Conservation (phyloP, 208 protist species). For the Naegleria lovaniensis region DNA sequence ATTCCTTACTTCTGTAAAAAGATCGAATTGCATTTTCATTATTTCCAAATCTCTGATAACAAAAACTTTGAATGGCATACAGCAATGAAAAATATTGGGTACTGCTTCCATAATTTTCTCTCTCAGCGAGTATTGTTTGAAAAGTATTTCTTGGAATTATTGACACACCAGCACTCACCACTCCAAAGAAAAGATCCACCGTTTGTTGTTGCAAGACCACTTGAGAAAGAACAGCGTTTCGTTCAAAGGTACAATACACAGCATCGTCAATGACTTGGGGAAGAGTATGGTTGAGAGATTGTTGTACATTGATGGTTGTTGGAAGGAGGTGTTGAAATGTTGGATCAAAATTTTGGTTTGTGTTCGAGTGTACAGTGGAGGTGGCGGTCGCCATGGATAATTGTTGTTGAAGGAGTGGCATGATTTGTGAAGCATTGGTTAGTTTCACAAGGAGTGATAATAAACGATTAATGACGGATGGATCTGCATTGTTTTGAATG, state of each 20-base stretch:
- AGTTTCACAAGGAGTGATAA: too few relatives aligned
- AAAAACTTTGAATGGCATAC: neutral
- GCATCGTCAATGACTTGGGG: neutral
- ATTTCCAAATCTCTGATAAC: neutral
- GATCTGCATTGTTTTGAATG: too few relatives aligned
- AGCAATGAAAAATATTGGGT: neutral
- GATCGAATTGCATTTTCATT: neutral
- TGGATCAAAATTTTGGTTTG: too few relatives aligned
- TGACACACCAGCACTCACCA: neutral
- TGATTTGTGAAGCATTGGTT: too few relatives aligned
- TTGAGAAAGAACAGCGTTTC: neutral
- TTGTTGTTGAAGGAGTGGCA: too few relatives aligned
- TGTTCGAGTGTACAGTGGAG: too few relatives aligned
- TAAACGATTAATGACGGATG: too few relatives aligned
- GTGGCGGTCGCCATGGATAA: too few relatives aligned
- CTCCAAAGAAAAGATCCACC: neutral
- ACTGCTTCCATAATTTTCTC: neutral
- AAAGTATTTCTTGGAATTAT: neutral
- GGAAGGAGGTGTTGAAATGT: too few relatives aligned
- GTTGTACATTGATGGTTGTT: too few relatives aligned
- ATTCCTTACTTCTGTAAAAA: neutral
- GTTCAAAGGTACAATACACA: neutral
- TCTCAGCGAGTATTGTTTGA: neutral
- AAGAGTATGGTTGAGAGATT: too few relatives aligned
- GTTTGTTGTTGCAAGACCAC: neutral